Percentiles rank a stretch among this genome's conserved stretches.
Conservation (phyloP, 495 filamentous ascomycete genomes). For the Trypethelium eluteriae region DNA sequence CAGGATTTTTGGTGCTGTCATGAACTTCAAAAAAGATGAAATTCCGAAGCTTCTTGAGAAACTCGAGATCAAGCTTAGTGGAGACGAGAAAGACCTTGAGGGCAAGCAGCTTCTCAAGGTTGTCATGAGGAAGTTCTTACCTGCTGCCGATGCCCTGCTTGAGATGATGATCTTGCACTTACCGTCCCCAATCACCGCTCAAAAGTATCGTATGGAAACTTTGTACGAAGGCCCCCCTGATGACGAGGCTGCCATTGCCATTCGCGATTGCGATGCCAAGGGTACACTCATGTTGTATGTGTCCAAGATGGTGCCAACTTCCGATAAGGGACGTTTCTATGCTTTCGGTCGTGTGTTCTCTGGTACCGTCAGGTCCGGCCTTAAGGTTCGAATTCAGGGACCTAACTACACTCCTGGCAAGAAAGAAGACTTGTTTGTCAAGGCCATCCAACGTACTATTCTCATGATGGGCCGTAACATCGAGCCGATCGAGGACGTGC, state of each 20-base stretch:
- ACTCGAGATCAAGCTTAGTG: slow-evolving; percentile 79
- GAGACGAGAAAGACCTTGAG: slow-evolving; percentile 85
- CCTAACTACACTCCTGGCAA: slow-evolving; percentile 96
- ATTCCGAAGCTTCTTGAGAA: slow-evolving; percentile 73
- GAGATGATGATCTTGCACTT: slow-evolving; percentile 99
- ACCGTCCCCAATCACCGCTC: slow-evolving; percentile 89
- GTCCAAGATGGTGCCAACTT: slow-evolving; percentile 99
- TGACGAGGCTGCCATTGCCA: slow-evolving; percentile 85
- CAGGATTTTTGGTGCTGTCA: slow-evolving; percentile 89
- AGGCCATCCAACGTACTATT: slow-evolving; percentile 98
- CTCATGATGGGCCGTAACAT: slow-evolving; percentile 99
- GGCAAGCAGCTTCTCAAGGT: slow-evolving; percentile 96
- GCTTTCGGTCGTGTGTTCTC: slow-evolving; percentile 99
- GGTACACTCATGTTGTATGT: slow-evolving; percentile 99
- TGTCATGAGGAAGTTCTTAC: slow-evolving; percentile 97
- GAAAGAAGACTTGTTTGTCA: slow-evolving; percentile 99
- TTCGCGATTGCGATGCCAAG: slow-evolving; percentile 96
- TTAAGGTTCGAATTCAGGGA: slow-evolving; percentile 99
- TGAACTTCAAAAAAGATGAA: slow-evolving; percentile 98
- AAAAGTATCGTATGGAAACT: slow-evolving; percentile 97
- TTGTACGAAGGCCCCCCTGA: slow-evolving; percentile 95
- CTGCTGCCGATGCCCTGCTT: slow-evolving; percentile 92
- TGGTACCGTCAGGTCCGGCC: slow-evolving; percentile 90
- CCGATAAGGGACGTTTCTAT: slow-evolving; percentile 99
- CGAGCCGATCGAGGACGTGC: slow-evolving; percentile 98